Evolutionary conservation across 371 early-diverging fungal genomes (phyloP).

Genomic region (Mortierella sp.): DNA sequence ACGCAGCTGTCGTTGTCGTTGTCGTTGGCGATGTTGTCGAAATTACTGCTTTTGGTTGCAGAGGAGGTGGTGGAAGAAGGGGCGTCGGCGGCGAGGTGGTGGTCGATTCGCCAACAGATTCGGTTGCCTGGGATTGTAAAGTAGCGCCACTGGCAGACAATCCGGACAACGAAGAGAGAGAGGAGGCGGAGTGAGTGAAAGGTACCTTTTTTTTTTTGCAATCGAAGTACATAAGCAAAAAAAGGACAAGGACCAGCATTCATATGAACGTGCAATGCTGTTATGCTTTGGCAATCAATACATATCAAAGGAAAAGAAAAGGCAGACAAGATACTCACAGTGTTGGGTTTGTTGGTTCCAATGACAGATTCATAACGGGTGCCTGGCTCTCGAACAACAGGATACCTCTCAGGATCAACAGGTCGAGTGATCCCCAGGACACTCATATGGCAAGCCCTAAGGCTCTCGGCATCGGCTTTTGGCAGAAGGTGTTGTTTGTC

Average conservation of each 20-base stretch:
- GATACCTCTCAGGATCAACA: slow-evolving; percentile 17
- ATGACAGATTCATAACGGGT: slow-evolving; percentile 8
- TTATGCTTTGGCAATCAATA: background rate
- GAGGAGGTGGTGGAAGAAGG: background rate
- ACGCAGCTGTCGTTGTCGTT: background rate
- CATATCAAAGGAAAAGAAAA: background rate
- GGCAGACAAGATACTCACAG: background rate
- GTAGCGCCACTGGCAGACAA: background rate
- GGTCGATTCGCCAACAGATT: slow-evolving; percentile 21
- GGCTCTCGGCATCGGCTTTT: slow-evolving; percentile 19
- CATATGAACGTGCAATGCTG: background rate
- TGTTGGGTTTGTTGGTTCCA: slow-evolving; percentile 14
- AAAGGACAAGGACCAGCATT: background rate
- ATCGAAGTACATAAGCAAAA: too few species aligned
- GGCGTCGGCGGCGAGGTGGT: background rate
- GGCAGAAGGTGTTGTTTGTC: slow-evolving; percentile 8
- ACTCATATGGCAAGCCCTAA: slow-evolving; percentile 27
- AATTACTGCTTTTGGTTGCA: too few species aligned
- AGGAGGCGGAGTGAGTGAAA: background rate
- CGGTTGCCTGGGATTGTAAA: slow-evolving; percentile 20
- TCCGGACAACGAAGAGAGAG: background rate
- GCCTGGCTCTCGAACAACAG: slow-evolving; percentile 2
- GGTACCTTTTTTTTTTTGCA: too few species aligned
- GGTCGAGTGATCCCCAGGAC: slow-evolving; percentile 33
- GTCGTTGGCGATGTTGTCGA: background rate